A percentile compares a stretch with the other conserved stretches of the same genome.
Conservation (phyloP, 148 eudicot genomes). For the Beta vulgaris region DNA sequence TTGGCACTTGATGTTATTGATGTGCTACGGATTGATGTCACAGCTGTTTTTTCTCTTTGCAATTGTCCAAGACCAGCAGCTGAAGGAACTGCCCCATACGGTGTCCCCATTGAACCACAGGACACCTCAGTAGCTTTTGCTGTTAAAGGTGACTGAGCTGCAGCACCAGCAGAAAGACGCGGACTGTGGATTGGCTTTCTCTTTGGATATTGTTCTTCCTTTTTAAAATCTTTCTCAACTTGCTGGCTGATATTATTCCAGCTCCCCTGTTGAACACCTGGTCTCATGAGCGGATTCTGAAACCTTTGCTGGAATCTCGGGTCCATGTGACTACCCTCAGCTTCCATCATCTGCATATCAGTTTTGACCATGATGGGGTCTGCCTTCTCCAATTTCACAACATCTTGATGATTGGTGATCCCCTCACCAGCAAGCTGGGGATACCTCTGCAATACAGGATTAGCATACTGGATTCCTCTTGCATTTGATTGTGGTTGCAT, state of each 20-base stretch:
- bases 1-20: constrained; percentile 73
- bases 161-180: constrained; percentile 68
- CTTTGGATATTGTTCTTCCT: constrained; percentile 66
- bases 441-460: constrained; percentile 65
- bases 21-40: constrained; percentile 47
- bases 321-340: constrained; percentile 48
- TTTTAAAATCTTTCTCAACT: constrained; percentile 57
- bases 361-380: constrained; percentile 41
- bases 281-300: constrained; percentile 52
- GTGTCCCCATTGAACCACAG: constrained; percentile 66
- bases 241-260: constrained; percentile 65
- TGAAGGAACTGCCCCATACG: constrained; percentile 60
- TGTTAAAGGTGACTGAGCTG: constrained; percentile 74
- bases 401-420: constrained; percentile 52
- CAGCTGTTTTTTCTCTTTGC: constrained; percentile 70
- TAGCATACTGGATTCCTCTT: constrained; percentile 55
- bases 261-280: constrained; percentile 45
- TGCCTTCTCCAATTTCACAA: constrained; percentile 52
- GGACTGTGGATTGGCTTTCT: constrained; percentile 79
- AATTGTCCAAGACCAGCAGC: constrained; percentile 53
- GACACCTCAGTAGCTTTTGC: constrained; percentile 76
- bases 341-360: constrained; percentile 50
- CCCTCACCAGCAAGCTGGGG: constrained; percentile 70
- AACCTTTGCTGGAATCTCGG: constrained; percentile 59
- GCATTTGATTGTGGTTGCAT: constrained; percentile 57